Percentiles rank a stretch among this genome's conserved stretches.
phyloP scores from a whole-genome alignment of 495 filamentous ascomycete species.

The Daldinia caldariorum region DNA sequence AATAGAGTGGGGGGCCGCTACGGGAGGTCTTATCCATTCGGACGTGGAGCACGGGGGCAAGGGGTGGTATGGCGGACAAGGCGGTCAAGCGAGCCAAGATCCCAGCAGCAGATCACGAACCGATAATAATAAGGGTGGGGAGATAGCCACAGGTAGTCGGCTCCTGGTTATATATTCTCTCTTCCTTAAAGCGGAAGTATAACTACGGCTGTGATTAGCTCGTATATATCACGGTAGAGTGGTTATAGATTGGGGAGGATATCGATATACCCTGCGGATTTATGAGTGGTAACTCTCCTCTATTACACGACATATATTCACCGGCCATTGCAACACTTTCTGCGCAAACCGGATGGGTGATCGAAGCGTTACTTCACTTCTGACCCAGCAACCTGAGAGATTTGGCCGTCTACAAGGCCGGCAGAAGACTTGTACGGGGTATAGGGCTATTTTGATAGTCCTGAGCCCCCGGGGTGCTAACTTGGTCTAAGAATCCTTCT shows the following conservation, averaged over 20 bases:
- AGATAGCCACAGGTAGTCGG: conserved; percentile 21
- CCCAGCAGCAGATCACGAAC: conserved; percentile 37
- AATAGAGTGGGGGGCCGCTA: conserved; percentile 41
- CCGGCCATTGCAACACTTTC: conserved; percentile 14
- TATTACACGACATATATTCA: conserved; percentile 37
- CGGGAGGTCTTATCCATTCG: conserved; percentile 42
- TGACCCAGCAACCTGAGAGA: conserved; percentile 11
- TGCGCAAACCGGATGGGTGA: conserved; percentile 21
- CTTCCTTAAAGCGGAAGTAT: conserved; percentile 27
- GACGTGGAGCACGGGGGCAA: conserved; percentile 37
- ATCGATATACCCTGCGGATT: conserved; percentile 10
- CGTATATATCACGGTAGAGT: conserved; percentile 34
- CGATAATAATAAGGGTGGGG: conserved; percentile 37
- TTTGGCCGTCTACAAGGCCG: conserved; percentile 28
- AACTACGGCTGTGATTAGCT: conserved; percentile 40
- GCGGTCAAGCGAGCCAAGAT: conserved; percentile 41
- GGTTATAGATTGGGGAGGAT: conserved; percentile 28
- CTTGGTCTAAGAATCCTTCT: conserved; percentile 17
- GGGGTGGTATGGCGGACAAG: conserved; percentile 36
- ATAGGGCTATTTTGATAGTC: conserved; percentile 34
- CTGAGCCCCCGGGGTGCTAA: conserved; percentile 24
- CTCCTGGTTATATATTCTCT: conserved; percentile 24
- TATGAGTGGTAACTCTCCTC: conserved; percentile 32
- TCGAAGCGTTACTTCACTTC: conserved; percentile 32
- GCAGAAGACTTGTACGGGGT: conserved; percentile 16